Base-by-base conservation (phyloP, 768 basidiomycete species). In the Leccinum pellstonianum region DNA sequence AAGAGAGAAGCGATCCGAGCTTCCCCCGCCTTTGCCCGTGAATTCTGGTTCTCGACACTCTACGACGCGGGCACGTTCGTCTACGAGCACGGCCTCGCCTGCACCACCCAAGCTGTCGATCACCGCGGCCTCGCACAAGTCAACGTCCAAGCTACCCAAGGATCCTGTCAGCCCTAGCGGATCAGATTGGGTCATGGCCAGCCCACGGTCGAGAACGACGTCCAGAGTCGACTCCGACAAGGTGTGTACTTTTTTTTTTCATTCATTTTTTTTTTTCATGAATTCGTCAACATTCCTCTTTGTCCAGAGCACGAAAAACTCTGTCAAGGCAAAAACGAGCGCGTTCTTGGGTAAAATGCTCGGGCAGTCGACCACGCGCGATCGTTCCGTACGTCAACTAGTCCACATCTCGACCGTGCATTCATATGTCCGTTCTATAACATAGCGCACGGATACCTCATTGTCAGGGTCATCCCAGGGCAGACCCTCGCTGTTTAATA, bases 321-420 rank as follows among this genome's bases (percentile, higher is more conserved):
- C 90, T 6, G 86, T 93, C 58, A 77, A 89, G 62, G 81, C 85
- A 38, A 93, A 90, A 71, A 90, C 90, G n/a, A 88, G 83, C 66
- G 88, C 88, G 50, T 86, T 93, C 69, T 78, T 88, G 63, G 90
- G 89, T 3, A 91, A 86, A 74, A 87, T 93, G 86, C 75, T 87
- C 41, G 89, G 90, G 4, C 82, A 86, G 65, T 79, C 76, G 52
- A 81, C 81, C 33, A 79, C 83, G 31, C 80, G 88, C 52, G 88
- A 91, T 70, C 83, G 87, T 73, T 86, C 85, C 56, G 89, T 91
- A 73, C 70, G 81, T 72, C 62, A 53, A 48, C 38, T 10, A 7
- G 23, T 62, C 23, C 8, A 19, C 35, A 2, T 59, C 27, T 56
- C 57, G 41, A 52, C 27, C 57, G 62, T 52, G 57, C 52, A 56